Evolutionary conservation across 352 stramenopile species (phyloP).

Genomic region (Globisporangium radiosum): DNA sequence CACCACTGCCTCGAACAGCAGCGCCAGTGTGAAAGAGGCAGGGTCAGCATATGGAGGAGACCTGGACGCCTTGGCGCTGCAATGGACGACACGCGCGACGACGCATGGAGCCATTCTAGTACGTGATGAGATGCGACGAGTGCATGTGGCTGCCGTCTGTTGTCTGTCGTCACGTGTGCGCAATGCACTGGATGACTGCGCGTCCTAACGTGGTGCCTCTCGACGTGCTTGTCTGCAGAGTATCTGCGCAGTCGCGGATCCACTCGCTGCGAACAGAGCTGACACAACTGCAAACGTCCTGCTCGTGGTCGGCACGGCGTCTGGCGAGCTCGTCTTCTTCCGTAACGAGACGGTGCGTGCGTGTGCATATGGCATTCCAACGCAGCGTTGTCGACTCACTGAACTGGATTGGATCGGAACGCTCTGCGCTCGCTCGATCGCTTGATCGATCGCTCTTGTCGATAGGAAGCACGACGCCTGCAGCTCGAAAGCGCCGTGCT

Average conservation of each 20-base stretch:
- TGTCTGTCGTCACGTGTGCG: not conserved
- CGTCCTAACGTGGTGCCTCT: not conserved
- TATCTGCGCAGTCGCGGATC: constrained; percentile 12
- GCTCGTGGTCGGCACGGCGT: constrained; percentile 30
- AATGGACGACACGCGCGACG: constrained; percentile 1
- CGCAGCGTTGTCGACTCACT: too few relatives aligned
- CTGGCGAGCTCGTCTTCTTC: constrained; percentile 43
- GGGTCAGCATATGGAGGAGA: not conserved
- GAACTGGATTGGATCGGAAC: not conserved
- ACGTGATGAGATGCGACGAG: not conserved
- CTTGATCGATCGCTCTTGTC: not conserved
- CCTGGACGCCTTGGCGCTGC: not conserved
- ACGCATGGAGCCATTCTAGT: constrained; percentile 10
- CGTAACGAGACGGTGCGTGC: constrained; percentile 23
- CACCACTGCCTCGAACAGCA: not conserved
- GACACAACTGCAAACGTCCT: constrained; percentile 16
- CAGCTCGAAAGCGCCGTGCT: constrained; percentile 41
- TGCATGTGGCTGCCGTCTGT: not conserved
- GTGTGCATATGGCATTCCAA: not conserved
- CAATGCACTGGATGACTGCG: not conserved
- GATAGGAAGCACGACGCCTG: constrained; percentile 42
- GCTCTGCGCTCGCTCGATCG: not conserved
- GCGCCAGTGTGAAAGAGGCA: constrained; percentile 2
- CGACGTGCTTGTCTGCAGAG: constrained; percentile 8
- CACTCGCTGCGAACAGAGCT: not conserved